Conservation (phyloP, 305 asterid species). For the Fraxinus ornus region DNA sequence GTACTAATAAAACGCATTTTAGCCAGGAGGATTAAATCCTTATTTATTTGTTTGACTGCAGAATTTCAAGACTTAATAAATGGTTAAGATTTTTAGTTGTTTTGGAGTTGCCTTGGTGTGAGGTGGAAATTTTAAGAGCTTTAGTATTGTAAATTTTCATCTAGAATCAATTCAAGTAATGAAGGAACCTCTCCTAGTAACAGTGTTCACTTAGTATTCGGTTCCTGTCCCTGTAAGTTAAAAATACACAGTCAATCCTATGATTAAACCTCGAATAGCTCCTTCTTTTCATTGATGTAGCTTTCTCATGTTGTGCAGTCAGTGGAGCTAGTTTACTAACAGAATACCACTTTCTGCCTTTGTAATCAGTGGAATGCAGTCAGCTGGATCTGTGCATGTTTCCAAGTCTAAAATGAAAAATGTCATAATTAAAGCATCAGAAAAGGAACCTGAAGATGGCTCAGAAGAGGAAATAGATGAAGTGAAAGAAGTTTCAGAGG, state of each 20-base stretch:
- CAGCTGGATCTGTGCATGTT: not conserved
- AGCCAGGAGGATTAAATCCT: not conserved
- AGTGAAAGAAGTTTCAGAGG: too few species aligned
- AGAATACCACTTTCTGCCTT: not conserved
- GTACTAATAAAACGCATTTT: not conserved
- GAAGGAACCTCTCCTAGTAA: not conserved
- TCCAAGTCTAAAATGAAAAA: not conserved
- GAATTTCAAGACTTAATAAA: not conserved
- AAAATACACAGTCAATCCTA: not conserved
- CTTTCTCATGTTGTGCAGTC: not conserved
- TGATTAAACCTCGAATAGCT: not conserved
- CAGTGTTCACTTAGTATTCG: not conserved
- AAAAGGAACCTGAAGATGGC: not conserved
- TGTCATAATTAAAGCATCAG: not conserved
- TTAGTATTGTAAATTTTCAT: not conserved
- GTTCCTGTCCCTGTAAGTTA: not conserved
- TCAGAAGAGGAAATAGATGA: not conserved
- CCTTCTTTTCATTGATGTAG: not conserved
- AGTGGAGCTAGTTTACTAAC: slow-evolving; percentile 2
- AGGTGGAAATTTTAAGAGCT: not conserved
- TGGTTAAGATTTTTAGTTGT: not conserved
- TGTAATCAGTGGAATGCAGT: not conserved
- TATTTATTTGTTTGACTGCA: not conserved
- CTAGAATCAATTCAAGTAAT: not conserved
- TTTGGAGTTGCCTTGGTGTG: not conserved